phyloP scores from a whole-genome alignment of 192 early-diverging fungal genomes.

The Pilobolus umbonatus region DNA sequence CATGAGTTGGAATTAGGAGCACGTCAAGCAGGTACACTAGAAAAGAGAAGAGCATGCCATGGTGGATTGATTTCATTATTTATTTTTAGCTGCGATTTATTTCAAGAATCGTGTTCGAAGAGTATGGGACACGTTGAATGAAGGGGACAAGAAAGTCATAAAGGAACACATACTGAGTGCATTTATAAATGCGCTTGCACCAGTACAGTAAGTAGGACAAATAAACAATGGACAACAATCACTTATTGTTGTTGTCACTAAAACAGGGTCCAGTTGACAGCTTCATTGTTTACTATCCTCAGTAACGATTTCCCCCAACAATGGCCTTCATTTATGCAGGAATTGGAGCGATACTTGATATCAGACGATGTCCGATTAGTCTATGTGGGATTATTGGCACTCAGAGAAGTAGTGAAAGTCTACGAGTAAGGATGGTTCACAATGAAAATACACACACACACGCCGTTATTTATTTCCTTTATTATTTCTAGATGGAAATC shows the following conservation, averaged over 20 bases:
- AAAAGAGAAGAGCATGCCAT: not conserved
- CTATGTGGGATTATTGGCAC: slow-evolving; percentile 70
- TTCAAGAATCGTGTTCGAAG: slow-evolving; percentile 81
- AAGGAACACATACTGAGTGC: slow-evolving; percentile 71
- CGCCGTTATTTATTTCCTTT: not conserved
- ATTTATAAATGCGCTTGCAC: slow-evolving; percentile 58
- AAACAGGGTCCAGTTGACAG: slow-evolving; percentile 74
- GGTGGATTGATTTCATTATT: too few relatives aligned
- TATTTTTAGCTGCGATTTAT: slow-evolving; percentile 63
- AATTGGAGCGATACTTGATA: slow-evolving; percentile 58
- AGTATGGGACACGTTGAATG: slow-evolving; percentile 64
- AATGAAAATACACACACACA: not conserved
- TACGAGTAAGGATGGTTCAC: slow-evolving; percentile 55
- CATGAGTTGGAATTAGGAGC: slow-evolving; percentile 47
- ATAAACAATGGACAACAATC: too few relatives aligned
- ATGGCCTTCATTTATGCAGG: slow-evolving; percentile 76
- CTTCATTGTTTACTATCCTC: slow-evolving; percentile 72
- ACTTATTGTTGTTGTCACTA: too few relatives aligned
- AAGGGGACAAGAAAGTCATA: slow-evolving; percentile 64
- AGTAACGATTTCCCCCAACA: slow-evolving; percentile 70
- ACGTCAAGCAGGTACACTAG: slow-evolving; percentile 49
- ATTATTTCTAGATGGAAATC: slow-evolving; percentile 51
- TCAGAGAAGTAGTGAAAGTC: slow-evolving; percentile 74
- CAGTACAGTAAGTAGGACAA: slow-evolving; percentile 53
- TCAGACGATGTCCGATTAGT: slow-evolving; percentile 59